phyloP scores from a whole-genome alignment of 2,329 filamentous ascomycete species.

The Pyrenophora teres region DNA sequence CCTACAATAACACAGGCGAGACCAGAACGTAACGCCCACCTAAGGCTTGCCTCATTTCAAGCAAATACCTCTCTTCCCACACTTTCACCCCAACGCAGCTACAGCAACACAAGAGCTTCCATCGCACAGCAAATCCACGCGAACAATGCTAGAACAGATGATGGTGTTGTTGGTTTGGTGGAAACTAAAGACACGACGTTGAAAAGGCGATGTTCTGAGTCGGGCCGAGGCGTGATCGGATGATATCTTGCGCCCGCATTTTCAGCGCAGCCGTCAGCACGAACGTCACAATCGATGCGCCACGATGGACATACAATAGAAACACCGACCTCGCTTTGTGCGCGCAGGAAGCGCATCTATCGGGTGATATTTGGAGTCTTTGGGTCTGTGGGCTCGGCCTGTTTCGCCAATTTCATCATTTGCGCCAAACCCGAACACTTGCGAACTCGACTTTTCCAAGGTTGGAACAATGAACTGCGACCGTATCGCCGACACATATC shows the following conservation, averaged over 20 bases:
- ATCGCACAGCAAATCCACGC: too few species aligned
- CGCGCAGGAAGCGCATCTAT: neutral
- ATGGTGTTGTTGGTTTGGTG: neutral
- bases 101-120: too few species aligned
- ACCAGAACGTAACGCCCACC: too few species aligned
- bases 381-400: neutral
- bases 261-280: constrained; percentile 1
- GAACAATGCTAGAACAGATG: neutral
- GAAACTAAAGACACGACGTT: neutral
- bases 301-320: neutral
- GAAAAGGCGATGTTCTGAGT: neutral
- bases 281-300: neutral
- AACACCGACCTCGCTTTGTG: neutral
- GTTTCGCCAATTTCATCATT: neutral
- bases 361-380: neutral
- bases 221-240: constrained; percentile 2
- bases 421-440: neutral
- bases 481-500: too few species aligned
- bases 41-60: too few species aligned
- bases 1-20: too few species aligned
- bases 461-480: too few species aligned
- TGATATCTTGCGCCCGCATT: neutral
- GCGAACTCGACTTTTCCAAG: neutral
- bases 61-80: too few species aligned
- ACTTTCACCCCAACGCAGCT: too few species aligned